phyloP scores from a whole-genome alignment of 257 asterid species.

The Scutellaria barbata region DNA sequence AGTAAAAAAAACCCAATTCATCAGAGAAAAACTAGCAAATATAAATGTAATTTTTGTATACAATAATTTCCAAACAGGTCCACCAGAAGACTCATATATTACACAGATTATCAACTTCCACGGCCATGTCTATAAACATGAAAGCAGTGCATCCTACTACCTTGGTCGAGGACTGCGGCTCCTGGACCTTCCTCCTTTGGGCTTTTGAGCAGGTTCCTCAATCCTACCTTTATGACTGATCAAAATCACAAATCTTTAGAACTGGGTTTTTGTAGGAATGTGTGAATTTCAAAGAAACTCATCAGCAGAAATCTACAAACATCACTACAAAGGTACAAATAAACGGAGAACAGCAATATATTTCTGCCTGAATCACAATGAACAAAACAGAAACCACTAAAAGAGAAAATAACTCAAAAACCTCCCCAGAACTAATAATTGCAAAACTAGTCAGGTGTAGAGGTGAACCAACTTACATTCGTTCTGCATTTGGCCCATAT shows the following conservation, averaged over 20 bases:
- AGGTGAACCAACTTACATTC: conserved; percentile 60
- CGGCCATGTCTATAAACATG: not conserved
- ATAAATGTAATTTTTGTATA: too few relatives aligned
- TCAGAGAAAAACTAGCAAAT: not conserved
- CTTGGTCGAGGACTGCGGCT: conserved; percentile 96
- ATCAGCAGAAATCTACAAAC: not conserved
- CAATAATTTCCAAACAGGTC: too few relatives aligned
- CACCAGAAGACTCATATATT: not conserved
- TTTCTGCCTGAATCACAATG: not conserved
- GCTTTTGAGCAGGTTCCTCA: conserved; percentile 67
- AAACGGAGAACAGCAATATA: not conserved
- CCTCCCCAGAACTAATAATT: not conserved
- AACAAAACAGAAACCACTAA: not conserved
- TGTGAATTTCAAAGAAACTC: not conserved
- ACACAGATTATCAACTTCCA: too few relatives aligned
- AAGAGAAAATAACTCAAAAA: not conserved
- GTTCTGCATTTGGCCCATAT: conserved; percentile 96
- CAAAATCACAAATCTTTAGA: conserved; percentile 23
- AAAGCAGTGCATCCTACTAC: conserved; percentile 45
- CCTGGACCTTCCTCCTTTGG: conserved; percentile 72
- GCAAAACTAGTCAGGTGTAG: not conserved
- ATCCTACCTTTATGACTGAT: conserved; percentile 81
- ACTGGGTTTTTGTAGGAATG: not conserved
- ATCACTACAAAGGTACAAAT: not conserved
- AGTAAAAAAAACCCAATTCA: not conserved